Base-by-base conservation (phyloP, 768 basidiomycete genomes). In the Baorangia bicolor region DNA sequence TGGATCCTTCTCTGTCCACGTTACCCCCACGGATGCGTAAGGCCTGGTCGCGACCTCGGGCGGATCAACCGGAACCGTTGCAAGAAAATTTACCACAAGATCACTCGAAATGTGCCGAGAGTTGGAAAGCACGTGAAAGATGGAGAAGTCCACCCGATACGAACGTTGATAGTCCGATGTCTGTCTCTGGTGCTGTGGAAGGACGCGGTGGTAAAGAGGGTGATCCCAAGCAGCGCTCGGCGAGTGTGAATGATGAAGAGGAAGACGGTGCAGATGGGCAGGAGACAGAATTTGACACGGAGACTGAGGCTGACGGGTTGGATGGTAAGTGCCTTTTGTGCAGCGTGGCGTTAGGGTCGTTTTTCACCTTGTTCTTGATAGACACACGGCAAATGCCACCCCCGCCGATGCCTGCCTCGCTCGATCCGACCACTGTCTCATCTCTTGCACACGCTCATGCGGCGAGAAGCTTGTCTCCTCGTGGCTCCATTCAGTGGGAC, bases 11-110 rank as follows among this genome's bases (percentile, higher is more conserved):
- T 10, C 30, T 45, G 14, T 51, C 58, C 12, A 35, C 69, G 46
- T 75, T 87, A 61, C 86, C 86, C 6, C 85, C 86, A 4, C 84
- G 83, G 69, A 80, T 88, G 80, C 75, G 86, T 37, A 88, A 84
- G 58, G 58, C 58, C 4, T 75, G 76, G 77, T 63, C 70, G 23
- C 69, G 65, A 20, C 50, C 50, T n/a, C 33, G 43, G 12, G n/a
- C 31, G 3, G 13, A 10, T 34, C 57, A 46, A 35, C 6, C 21
- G 2, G 53, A 67, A 47, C 5, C 41, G 38, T 25, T n/a, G n/a
- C 49, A 55, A 39, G 58, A 56, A 33, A 30, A 34, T 38, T 3
- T 23, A 27, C 30, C 45, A 23, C 49, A 8, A 14, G 51, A 56
- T 27, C 52, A 45, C 10, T 33, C 43, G 0, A 37, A 57, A 33